Evolutionary conservation across 208 protist species (phyloP).

Genomic region (Trypanosoma avium): DNA sequence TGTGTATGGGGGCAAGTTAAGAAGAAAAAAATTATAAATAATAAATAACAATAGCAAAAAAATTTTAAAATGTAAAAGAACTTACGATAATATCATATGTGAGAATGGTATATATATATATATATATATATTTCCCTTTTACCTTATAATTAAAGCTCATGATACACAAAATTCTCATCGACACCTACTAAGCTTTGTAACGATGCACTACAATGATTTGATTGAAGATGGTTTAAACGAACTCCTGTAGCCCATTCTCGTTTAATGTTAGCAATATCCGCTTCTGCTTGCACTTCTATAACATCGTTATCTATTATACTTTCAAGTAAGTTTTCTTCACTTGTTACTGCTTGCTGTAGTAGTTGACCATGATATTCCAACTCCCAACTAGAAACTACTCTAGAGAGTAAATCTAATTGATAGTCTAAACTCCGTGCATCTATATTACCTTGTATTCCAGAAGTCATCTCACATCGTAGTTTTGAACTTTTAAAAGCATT

Average conservation of each 20-base stretch:
- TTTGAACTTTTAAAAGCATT: slow-evolving; percentile 58
- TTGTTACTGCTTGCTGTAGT: slow-evolving; percentile 33
- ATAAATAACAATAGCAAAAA: too few species aligned
- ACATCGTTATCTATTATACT: slow-evolving; percentile 31
- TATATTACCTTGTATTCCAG: background rate
- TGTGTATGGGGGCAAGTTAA: too few species aligned
- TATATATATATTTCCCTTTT: background rate
- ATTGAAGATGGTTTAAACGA: background rate
- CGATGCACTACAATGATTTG: slow-evolving; percentile 9
- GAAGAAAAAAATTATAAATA: too few species aligned
- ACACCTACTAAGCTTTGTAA: slow-evolving; percentile 64
- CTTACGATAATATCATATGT: background rate
- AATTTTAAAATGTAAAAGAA: background rate
- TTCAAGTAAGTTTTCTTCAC: slow-evolving; percentile 24
- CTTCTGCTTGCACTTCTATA: slow-evolving; percentile 24
- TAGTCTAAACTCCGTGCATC: slow-evolving; percentile 42
- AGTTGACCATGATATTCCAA: slow-evolving; percentile 45
- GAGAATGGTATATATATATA: background rate
- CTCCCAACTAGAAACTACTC: slow-evolving; percentile 85
- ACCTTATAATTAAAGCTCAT: slow-evolving; percentile 53
- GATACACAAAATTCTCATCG: slow-evolving; percentile 83
- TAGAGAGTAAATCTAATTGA: slow-evolving; percentile 69
- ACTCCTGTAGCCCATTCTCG: slow-evolving; percentile 40
- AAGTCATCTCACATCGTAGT: slow-evolving; percentile 27
- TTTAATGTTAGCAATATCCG: slow-evolving; percentile 57